A percentile compares a stretch with the other conserved stretches of the same genome.
phyloP scores from a whole-genome alignment of 495 filamentous ascomycete genomes.

The Lentithecium fluviatile region DNA sequence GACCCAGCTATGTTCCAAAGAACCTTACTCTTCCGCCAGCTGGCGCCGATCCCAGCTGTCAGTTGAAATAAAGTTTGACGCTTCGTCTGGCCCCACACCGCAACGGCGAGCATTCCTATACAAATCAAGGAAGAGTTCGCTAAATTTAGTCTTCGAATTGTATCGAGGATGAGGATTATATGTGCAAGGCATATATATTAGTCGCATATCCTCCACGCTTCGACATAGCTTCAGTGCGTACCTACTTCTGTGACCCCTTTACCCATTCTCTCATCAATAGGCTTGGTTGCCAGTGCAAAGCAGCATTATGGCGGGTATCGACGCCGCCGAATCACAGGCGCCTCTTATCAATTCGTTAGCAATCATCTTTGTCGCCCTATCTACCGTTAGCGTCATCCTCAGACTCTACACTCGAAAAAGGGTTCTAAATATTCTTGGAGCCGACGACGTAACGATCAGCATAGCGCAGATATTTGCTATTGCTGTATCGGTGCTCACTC shows the following conservation, averaged over 20 bases:
- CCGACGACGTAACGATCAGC: slow-evolving; percentile 20
- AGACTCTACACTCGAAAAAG: slow-evolving; percentile 13
- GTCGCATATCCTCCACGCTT: too few relatives aligned
- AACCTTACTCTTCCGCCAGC: background rate
- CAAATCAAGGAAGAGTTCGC: too few relatives aligned
- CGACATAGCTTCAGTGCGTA: too few relatives aligned
- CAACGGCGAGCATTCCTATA: too few relatives aligned
- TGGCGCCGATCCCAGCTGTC: slow-evolving; percentile 14
- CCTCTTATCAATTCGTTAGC: slow-evolving; percentile 18
- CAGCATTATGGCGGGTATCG: background rate
- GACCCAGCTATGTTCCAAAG: slow-evolving; percentile 1
- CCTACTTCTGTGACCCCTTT: background rate
- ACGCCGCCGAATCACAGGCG: slow-evolving; percentile 5
- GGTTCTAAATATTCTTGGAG: slow-evolving; percentile 6
- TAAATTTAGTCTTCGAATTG: too few relatives aligned
- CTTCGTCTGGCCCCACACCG: slow-evolving; percentile 3
- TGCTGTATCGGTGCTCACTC: slow-evolving; percentile 21
- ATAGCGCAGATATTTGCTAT: slow-evolving; percentile 26
- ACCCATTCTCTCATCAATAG: too few relatives aligned
- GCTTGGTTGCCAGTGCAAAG: too few relatives aligned
- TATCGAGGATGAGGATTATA: background rate
- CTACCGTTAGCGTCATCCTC: slow-evolving; percentile 13
- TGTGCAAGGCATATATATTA: background rate
- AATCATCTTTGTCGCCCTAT: slow-evolving; percentile 22
- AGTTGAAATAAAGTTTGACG: slow-evolving; percentile 10